Evolutionary conservation across 257 asterid genomes (phyloP), one percentile per base, ranked within the genome.

Genomic region (Fraxinus quadrangulata): DNA sequence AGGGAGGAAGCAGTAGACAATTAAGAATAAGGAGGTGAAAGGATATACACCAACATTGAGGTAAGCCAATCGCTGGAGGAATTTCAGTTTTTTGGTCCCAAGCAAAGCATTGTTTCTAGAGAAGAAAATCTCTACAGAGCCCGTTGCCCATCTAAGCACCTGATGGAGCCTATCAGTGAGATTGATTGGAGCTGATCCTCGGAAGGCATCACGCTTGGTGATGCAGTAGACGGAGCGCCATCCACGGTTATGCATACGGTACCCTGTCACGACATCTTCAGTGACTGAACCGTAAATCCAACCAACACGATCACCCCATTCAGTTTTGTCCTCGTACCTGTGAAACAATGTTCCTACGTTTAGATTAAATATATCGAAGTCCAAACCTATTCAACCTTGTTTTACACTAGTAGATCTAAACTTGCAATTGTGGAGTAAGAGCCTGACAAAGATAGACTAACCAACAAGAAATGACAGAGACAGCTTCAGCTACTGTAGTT

Each of bases 251-350:
- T 89, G 94, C 94, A 90, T 90, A 12, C 94, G 71, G 77, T 88
- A 90, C 0, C 94, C 94, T 0, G 94, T 89, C 67, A 89, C 94
- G 81, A 89, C 94, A 24, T 89, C 94, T 21, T 89, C 94, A 0
- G 94, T 89, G 66, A 87, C 92, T 1, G 92, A 88, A 0, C 92
- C 92, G 33, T 89, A 89, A 51, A 89, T 89, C 94, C 94, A 89
- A 4, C 94, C 94, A 0, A 89, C 92, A 6, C 94, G 92, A 0
- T 89, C 89, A 0, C 94, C 94, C 94, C 94, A 89, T 33, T 89
- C 94, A 0, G 94, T 86, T 77, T 89, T 89, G 67, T 89, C 94
- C 83, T 89, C 94, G 75, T 89, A 89, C 86, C 84, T 83, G 21
- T 36, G 54, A 19, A 39, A 24, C 16, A 70, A 70, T 31, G 14